Evolutionary conservation across 2,329 filamentous ascomycete genomes (phyloP).

Genomic region (Calonectria pteridis): DNA sequence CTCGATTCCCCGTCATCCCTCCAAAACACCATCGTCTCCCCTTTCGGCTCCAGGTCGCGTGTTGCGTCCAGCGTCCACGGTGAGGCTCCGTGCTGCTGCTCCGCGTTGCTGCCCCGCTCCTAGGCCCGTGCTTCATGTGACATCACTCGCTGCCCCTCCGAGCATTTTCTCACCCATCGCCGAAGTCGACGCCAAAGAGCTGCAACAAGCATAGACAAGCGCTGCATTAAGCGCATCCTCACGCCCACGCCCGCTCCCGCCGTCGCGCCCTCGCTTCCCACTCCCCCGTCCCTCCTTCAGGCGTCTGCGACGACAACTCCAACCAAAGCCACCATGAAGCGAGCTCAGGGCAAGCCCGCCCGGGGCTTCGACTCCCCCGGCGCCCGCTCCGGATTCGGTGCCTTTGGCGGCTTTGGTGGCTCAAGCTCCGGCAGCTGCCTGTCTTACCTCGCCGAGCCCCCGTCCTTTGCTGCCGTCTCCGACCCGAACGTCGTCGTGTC

Average conservation of each 20-base stretch:
- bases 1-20: not conserved
- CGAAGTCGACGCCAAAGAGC: conserved; percentile 31
- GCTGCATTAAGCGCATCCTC: conserved; percentile 24
- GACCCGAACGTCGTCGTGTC: conserved; percentile 86
- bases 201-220: conserved; percentile 28
- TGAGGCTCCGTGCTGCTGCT: conserved; percentile 22
- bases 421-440: conserved; percentile 66
- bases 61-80: not conserved
- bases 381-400: conserved; percentile 41
- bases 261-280: conserved; percentile 16
- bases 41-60: not conserved
- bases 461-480: conserved; percentile 81
- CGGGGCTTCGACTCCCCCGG: conserved; percentile 39
- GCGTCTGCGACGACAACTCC: conserved; percentile 6
- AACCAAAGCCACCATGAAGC: conserved; percentile 43
- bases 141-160: conserved; percentile 42
- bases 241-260: conserved; percentile 8
- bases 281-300: conserved; percentile 15
- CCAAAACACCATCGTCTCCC: not conserved
- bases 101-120: conserved; percentile 21
- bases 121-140: conserved; percentile 43
- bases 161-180: conserved; percentile 38
- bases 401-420: conserved; percentile 46
- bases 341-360: conserved; percentile 43
- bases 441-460: conserved; percentile 89